phyloP scores from a whole-genome alignment of 306 rosid genomes.

The Fragaria ananassa region DNA sequence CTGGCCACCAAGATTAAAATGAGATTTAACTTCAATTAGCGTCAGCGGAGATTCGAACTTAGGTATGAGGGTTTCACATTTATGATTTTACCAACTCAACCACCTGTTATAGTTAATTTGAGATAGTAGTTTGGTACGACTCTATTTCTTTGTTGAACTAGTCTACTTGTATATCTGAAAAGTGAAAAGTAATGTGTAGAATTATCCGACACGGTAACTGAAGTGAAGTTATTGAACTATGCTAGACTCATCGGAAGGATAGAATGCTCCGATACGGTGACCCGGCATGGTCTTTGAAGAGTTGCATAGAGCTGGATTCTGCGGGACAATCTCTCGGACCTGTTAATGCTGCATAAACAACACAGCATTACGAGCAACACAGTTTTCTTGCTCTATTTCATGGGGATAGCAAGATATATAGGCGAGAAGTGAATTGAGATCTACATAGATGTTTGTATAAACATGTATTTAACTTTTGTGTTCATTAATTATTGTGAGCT shows the following conservation, averaged over 20 bases:
- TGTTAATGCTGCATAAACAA: not conserved
- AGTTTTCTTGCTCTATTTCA: not conserved
- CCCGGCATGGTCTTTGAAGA: not conserved
- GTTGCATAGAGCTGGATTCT: not conserved
- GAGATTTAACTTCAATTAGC: too few relatives aligned
- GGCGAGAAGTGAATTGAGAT: not conserved
- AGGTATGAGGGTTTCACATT: too few relatives aligned
- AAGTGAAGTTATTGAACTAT: not conserved
- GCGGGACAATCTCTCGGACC: not conserved
- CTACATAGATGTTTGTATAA: not conserved
- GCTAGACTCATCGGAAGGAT: not conserved
- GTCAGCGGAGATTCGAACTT: too few relatives aligned
- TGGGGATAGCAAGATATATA: not conserved
- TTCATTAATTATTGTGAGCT: conserved; percentile 3
- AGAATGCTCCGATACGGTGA: not conserved
- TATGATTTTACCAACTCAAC: too few relatives aligned
- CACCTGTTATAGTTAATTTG: too few relatives aligned
- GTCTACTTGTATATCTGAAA: not conserved
- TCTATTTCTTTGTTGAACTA: too few relatives aligned
- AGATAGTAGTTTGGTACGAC: too few relatives aligned
- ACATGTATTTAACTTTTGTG: not conserved
- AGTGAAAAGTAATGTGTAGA: not conserved
- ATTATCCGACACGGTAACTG: too few relatives aligned
- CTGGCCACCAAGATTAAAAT: too few relatives aligned
- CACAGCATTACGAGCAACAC: not conserved